These are phyloP conservation scores for Nissolia schottii DNA, from an alignment of 306 rosid genomes.

Conservation along the genomic window DNA sequence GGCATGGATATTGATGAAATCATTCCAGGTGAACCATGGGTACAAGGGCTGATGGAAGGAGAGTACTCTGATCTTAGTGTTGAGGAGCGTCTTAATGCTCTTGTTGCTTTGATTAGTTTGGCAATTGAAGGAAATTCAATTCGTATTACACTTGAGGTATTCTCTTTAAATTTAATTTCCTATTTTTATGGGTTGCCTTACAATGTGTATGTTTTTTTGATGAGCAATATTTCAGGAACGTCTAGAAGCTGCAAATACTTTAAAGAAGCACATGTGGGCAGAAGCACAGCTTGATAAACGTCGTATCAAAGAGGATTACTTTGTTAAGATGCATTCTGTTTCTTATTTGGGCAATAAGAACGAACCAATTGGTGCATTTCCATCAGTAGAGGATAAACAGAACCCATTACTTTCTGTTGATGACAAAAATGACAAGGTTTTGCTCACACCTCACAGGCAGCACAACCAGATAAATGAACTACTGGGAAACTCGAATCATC, in stretches of 20 bases:
- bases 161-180: not conserved
- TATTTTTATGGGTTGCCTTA: not conserved
- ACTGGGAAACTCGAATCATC: constrained; percentile 27
- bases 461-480: constrained; percentile 32
- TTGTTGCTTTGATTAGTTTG: constrained; percentile 56
- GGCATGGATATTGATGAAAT: constrained; percentile 53
- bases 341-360: constrained; percentile 33
- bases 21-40: constrained; percentile 65
- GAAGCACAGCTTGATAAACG: constrained; percentile 69
- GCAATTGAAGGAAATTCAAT: constrained; percentile 73
- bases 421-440: constrained; percentile 30
- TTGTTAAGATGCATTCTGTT: constrained; percentile 33
- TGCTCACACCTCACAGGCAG: constrained; percentile 19
- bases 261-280: constrained; percentile 76
- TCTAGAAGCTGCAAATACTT: constrained; percentile 73
- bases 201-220: constrained; percentile 8
- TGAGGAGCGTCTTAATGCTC: constrained; percentile 74
- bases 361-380: constrained; percentile 30
- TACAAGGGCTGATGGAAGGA: constrained; percentile 68
- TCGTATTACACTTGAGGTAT: constrained; percentile 63
- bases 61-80: constrained; percentile 77
- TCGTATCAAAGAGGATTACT: constrained; percentile 51
- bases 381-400: constrained; percentile 34
- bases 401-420: constrained; percentile 30
- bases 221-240: constrained; percentile 57